Evolutionary conservation across 768 basidiomycete species (phyloP).

Genomic region (Mrakia frigida): DNA sequence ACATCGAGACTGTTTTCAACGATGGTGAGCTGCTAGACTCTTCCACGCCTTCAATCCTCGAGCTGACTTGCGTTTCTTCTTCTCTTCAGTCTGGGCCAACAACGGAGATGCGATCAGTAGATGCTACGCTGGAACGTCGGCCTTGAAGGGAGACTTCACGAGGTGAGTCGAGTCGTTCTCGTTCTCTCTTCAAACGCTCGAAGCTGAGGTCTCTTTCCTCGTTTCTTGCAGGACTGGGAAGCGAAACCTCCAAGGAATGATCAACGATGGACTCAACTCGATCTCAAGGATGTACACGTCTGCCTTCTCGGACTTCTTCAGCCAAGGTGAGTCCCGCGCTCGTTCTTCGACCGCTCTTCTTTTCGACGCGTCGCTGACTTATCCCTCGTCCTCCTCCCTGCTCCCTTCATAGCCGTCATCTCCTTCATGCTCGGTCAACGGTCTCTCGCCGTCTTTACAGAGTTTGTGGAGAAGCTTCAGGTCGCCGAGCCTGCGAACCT

Average conservation of each 20-base stretch:
- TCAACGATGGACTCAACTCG: constrained; percentile 94
- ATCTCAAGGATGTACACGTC: constrained; percentile 63
- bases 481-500: constrained; percentile 89
- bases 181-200: too few relatives aligned
- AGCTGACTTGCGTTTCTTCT: neutral
- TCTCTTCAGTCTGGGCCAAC: constrained; percentile 82
- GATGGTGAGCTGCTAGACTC: constrained; percentile 51
- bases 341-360: too few relatives aligned
- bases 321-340: constrained; percentile 51
- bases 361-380: neutral
- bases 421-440: constrained; percentile 86
- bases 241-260: constrained; percentile 80
- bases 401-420: constrained; percentile 60
- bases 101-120: constrained; percentile 93
- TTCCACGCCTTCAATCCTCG: neutral
- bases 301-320: constrained; percentile 88
- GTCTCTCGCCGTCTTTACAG: constrained; percentile 79
- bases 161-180: constrained; percentile 52
- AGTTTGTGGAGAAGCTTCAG: constrained; percentile 73
- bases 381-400: neutral
- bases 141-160: constrained; percentile 77
- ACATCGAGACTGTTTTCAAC: constrained; percentile 70
- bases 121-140: constrained; percentile 83
- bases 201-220: neutral
- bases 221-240: constrained; percentile 71